Conservation (phyloP, 2,329 filamentous ascomycete genomes). For the Sarocladium brachiariae region DNA sequence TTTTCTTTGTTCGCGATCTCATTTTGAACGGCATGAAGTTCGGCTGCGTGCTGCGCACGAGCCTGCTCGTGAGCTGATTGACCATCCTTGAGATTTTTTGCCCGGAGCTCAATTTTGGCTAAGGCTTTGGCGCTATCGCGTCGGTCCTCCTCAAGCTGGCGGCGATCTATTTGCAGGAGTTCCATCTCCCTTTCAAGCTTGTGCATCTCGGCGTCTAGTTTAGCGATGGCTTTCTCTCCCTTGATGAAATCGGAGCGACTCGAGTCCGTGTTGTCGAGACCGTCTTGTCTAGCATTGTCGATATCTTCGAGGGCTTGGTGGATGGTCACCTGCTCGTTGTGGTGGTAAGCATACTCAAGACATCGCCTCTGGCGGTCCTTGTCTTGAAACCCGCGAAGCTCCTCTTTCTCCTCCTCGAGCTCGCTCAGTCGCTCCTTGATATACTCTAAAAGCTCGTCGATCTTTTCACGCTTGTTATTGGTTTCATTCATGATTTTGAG, state of each 20-base stretch:
- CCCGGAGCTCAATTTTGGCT: constrained; percentile 79
- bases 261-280: constrained; percentile 77
- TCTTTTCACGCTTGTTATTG: constrained; percentile 88
- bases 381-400: constrained; percentile 87
- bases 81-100: constrained; percentile 76
- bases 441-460: constrained; percentile 84
- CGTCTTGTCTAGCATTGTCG: constrained; percentile 72
- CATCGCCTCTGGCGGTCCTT: constrained; percentile 89
- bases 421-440: constrained; percentile 86
- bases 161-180: constrained; percentile 74
- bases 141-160: constrained; percentile 83
- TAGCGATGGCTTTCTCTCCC: constrained; percentile 70
- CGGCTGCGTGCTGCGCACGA: constrained; percentile 61
- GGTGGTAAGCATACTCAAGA: constrained; percentile 90
- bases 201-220: constrained; percentile 72
- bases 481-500: constrained; percentile 97
- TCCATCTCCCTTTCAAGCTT: constrained; percentile 77
- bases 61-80: constrained; percentile 71
- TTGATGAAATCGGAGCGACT: constrained; percentile 70
- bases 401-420: constrained; percentile 94
- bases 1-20: constrained; percentile 71
- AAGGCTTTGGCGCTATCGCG: constrained; percentile 71
- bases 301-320: constrained; percentile 72
- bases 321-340: constrained; percentile 78
- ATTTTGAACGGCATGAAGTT: constrained; percentile 63